phyloP scores from a whole-genome alignment of 208 protist genomes.

The Leishmania amazonensis region DNA sequence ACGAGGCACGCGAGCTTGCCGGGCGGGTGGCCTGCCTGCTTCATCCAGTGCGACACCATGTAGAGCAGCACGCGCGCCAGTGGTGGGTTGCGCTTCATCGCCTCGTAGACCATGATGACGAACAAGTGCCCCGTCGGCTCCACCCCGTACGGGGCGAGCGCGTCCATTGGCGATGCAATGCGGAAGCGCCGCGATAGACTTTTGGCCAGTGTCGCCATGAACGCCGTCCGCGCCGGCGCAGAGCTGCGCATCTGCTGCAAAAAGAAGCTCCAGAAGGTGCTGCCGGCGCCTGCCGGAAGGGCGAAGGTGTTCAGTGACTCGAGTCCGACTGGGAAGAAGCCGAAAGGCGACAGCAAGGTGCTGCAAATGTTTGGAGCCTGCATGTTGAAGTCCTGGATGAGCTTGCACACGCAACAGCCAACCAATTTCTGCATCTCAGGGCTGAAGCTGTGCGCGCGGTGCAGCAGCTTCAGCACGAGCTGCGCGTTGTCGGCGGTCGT shows the following conservation, averaged over 20 bases:
- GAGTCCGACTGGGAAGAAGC: constrained; percentile 75
- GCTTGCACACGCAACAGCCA: constrained; percentile 86
- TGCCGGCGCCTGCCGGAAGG: constrained; percentile 77
- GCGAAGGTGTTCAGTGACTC: constrained; percentile 72
- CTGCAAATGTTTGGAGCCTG: constrained; percentile 86
- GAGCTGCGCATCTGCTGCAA: constrained; percentile 85
- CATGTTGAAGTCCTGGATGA: constrained; percentile 92
- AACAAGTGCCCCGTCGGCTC: constrained; percentile 80
- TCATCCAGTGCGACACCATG: constrained; percentile 87
- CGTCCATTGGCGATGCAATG: constrained; percentile 72
- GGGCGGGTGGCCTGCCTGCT: constrained; percentile 63
- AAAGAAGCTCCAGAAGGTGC: constrained; percentile 90
- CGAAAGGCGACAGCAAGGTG: constrained; percentile 73
- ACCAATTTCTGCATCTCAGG: constrained; percentile 85
- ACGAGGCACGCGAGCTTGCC: constrained; percentile 85
- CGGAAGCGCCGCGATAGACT: constrained; percentile 84
- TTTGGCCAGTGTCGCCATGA: constrained; percentile 84
- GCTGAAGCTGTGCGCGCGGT: constrained; percentile 85
- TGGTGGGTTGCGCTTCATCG: constrained; percentile 86
- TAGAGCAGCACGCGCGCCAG: constrained; percentile 83
- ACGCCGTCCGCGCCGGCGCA: constrained; percentile 81
- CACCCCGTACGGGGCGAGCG: constrained; percentile 48
- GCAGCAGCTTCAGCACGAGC: constrained; percentile 81
- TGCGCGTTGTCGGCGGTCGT: constrained; percentile 89
- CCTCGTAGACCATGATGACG: constrained; percentile 87